These are phyloP conservation scores for Hymenoscyphus linearis DNA, from an alignment of 2,329 filamentous ascomycete genomes.

Conservation along the genomic window DNA sequence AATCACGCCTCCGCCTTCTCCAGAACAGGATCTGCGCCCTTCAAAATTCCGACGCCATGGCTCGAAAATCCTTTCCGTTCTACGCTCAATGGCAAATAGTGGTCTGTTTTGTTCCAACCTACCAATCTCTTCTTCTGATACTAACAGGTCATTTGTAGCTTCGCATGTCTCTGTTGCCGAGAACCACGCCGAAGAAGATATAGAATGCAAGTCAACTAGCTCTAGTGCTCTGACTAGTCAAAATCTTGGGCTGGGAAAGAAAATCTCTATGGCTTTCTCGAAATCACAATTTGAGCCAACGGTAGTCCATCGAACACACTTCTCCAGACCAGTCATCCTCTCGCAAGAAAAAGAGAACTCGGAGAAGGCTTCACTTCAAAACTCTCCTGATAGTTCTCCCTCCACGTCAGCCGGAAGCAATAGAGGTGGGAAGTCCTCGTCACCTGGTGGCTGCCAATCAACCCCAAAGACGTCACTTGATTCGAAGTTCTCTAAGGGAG, in stretches of 20 bases:
- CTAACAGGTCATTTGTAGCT: slow-evolving; percentile 10
- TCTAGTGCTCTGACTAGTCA: slow-evolving; percentile 13
- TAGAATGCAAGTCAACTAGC: background rate
- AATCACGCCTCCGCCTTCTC: slow-evolving; percentile 25
- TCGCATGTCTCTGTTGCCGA: slow-evolving; percentile 17
- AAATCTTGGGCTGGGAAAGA: slow-evolving; percentile 22
- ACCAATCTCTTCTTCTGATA: background rate
- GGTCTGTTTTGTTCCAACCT: slow-evolving; percentile 15
- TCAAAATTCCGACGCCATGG: slow-evolving; percentile 38
- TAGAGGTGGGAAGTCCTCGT: slow-evolving; percentile 28
- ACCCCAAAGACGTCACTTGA: slow-evolving; percentile 35
- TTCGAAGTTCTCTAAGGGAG: slow-evolving; percentile 35
- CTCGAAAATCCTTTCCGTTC: slow-evolving; percentile 38
- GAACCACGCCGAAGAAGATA: slow-evolving; percentile 6
- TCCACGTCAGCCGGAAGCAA: slow-evolving; percentile 25
- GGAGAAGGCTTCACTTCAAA: slow-evolving; percentile 29
- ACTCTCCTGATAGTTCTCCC: slow-evolving; percentile 22
- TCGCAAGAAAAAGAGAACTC: slow-evolving; percentile 32
- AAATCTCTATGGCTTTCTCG: slow-evolving; percentile 38
- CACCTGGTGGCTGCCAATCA: slow-evolving; percentile 25
- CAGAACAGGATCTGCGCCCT: slow-evolving; percentile 22
- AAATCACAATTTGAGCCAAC: slow-evolving; percentile 38
- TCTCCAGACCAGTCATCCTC: slow-evolving; percentile 34
- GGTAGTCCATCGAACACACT: slow-evolving; percentile 38
- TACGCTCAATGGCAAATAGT: slow-evolving; percentile 40